Evolutionary conservation across 176 grass and related monocot genomes (phyloP).

Genomic region (Ensete ventricosum): DNA sequence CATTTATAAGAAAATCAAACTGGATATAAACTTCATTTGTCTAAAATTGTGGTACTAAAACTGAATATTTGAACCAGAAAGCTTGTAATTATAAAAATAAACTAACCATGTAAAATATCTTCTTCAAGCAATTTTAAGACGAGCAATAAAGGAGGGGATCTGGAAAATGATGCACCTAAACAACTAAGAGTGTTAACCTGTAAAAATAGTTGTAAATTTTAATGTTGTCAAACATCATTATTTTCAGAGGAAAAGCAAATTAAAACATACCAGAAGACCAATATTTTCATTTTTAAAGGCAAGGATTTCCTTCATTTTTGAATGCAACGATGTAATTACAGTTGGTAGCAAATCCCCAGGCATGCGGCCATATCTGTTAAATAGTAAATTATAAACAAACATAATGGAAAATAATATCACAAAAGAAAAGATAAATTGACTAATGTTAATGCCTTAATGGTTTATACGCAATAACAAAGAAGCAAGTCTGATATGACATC

Average conservation of each 20-base stretch:
- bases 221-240: slow-evolving; percentile 1
- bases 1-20: not conserved
- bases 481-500: not conserved
- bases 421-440: slow-evolving; percentile 4
- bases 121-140: slow-evolving; percentile 59
- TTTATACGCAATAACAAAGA: not conserved
- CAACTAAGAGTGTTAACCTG: slow-evolving; percentile 88
- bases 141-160: slow-evolving; percentile 56
- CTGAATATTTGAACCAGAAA: not conserved
- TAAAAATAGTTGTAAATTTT: slow-evolving; percentile 5
- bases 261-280: slow-evolving; percentile 58
- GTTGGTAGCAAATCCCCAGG: slow-evolving; percentile 67
- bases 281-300: slow-evolving; percentile 59
- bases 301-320: slow-evolving; percentile 28
- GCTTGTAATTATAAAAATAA: not conserved
- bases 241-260: slow-evolving; percentile 7
- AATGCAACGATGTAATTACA: slow-evolving; percentile 46
- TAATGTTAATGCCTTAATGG: not conserved
- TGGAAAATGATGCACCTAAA: slow-evolving; percentile 71
- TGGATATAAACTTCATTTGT: not conserved
- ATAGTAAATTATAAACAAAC: slow-evolving; percentile 14
- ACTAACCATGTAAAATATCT: slow-evolving; percentile 42
- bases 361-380: slow-evolving; percentile 76
- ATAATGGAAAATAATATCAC: slow-evolving; percentile 19
- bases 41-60: not conserved